These are phyloP conservation scores for Stipa capillata DNA, from an alignment of 176 grass and related monocot genomes.

Conservation along the genomic window DNA sequence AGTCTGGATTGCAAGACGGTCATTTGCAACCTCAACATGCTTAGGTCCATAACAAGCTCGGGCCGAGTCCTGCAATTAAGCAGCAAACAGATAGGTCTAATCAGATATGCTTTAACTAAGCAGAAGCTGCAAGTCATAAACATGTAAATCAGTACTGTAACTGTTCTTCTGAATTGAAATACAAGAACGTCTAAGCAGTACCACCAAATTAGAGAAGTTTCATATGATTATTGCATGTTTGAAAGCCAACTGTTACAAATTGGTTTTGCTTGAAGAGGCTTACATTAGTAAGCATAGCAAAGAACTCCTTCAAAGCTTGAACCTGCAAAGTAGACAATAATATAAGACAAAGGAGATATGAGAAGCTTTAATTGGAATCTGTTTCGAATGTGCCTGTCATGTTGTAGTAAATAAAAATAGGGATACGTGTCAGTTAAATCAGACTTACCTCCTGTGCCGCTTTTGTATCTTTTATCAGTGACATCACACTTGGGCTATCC, in stretches of 20 bases:
- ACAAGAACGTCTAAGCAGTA: not conserved
- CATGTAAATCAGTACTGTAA: not conserved
- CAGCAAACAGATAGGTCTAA: slow-evolving; percentile 7
- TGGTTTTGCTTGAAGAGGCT: slow-evolving; percentile 24
- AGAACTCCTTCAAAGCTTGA: slow-evolving; percentile 87
- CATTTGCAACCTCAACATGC: slow-evolving; percentile 86
- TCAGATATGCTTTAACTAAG: slow-evolving; percentile 15
- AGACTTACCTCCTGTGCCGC: slow-evolving; percentile 80
- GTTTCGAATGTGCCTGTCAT: not conserved
- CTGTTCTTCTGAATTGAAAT: not conserved
- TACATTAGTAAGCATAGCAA: slow-evolving; percentile 87
- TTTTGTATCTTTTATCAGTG: slow-evolving; percentile 98
- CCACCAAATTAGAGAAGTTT: not conserved
- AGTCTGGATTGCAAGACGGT: slow-evolving; percentile 63
- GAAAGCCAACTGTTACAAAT: not conserved
- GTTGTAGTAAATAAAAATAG: not conserved
- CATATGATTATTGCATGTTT: not conserved
- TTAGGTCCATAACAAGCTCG: slow-evolving; percentile 94
- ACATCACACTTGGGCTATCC: slow-evolving; percentile 77
- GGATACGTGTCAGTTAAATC: not conserved
- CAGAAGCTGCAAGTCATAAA: not conserved
- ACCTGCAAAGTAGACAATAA: slow-evolving; percentile 50
- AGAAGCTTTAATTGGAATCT: not conserved
- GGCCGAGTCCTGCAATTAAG: slow-evolving; percentile 63
- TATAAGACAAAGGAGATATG: not conserved